Percentiles rank a stretch among this genome's conserved stretches.
These are phyloP conservation scores for Chenopodium berlandieri DNA, from an alignment of 148 eudicot genomes.

Conservation along the genomic window DNA sequence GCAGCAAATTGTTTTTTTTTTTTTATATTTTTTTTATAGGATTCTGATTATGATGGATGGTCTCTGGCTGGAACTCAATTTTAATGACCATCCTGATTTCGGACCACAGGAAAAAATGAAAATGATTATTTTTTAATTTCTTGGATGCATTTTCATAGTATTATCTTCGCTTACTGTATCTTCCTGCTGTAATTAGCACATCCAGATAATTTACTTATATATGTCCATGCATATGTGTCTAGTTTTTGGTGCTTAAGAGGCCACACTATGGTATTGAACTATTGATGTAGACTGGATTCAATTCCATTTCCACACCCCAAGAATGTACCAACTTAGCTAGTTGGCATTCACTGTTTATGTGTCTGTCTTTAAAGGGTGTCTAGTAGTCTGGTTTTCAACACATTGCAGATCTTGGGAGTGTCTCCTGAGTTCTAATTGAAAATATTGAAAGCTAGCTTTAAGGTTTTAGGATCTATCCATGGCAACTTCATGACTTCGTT, in stretches of 20 bases:
- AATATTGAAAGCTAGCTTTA: background rate
- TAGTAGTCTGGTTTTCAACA: background rate
- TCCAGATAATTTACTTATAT: too few species aligned
- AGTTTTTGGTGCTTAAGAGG: background rate
- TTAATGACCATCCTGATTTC: constrained; percentile 22
- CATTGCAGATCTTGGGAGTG: background rate
- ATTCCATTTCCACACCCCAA: background rate
- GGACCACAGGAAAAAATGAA: constrained; percentile 26
- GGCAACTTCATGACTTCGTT: background rate
- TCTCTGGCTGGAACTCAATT: constrained; percentile 14
- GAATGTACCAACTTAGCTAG: background rate
- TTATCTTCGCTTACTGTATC: background rate
- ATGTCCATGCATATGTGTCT: background rate
- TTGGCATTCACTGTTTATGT: background rate
- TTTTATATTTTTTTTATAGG: background rate
- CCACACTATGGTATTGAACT: background rate
- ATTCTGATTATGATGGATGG: constrained; percentile 26
- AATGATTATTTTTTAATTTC: background rate
- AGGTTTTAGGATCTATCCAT: background rate
- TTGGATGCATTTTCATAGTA: background rate
- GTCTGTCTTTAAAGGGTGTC: background rate
- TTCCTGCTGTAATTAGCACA: too few species aligned
- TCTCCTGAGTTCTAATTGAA: background rate
- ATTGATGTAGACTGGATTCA: background rate
- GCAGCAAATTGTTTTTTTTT: constrained; percentile 18